Evolutionary conservation across 2,329 filamentous ascomycete species (phyloP).

Genomic region (Fusarium anguioides): DNA sequence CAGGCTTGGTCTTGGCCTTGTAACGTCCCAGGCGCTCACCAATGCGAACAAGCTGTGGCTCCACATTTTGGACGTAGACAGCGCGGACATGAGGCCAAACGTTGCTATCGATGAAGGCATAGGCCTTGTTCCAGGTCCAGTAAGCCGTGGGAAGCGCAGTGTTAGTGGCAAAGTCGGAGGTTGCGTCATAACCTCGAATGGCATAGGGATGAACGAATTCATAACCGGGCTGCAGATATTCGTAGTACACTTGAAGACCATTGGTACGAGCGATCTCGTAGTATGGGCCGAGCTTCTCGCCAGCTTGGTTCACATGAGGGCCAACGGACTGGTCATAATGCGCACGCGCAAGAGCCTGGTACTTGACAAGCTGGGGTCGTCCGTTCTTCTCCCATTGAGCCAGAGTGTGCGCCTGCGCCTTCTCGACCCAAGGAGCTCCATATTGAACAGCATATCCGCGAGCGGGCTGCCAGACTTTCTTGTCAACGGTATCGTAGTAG

Average conservation of each 20-base stretch:
- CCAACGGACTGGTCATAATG: constrained; percentile 78
- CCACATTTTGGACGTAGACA: constrained; percentile 90
- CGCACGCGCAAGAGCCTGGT: constrained; percentile 68
- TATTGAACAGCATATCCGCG: constrained; percentile 76
- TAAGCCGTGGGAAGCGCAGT: constrained; percentile 78
- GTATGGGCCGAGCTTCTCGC: constrained; percentile 74
- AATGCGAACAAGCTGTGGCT: constrained; percentile 93
- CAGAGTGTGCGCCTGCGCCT: constrained; percentile 72
- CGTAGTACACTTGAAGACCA: constrained; percentile 75
- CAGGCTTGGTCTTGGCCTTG: constrained; percentile 56
- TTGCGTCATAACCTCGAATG: constrained; percentile 72
- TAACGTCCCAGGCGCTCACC: constrained; percentile 87
- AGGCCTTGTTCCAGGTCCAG: constrained; percentile 76
- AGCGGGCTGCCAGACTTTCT: constrained; percentile 75
- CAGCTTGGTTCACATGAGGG: constrained; percentile 76
- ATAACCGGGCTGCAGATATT: constrained; percentile 81
- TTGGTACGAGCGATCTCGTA: constrained; percentile 73
- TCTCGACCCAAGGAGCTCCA: constrained; percentile 76
- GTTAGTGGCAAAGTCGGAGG: constrained; percentile 73
- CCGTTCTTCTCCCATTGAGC: constrained; percentile 83
- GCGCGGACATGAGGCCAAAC: constrained; percentile 85
- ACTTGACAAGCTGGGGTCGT: constrained; percentile 77
- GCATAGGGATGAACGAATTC: constrained; percentile 79
- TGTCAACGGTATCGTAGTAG: constrained; percentile 74
- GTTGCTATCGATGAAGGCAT: constrained; percentile 77